Conservation (phyloP, 23 red algal genomes). For the Gracilariopsis chorda region DNA sequence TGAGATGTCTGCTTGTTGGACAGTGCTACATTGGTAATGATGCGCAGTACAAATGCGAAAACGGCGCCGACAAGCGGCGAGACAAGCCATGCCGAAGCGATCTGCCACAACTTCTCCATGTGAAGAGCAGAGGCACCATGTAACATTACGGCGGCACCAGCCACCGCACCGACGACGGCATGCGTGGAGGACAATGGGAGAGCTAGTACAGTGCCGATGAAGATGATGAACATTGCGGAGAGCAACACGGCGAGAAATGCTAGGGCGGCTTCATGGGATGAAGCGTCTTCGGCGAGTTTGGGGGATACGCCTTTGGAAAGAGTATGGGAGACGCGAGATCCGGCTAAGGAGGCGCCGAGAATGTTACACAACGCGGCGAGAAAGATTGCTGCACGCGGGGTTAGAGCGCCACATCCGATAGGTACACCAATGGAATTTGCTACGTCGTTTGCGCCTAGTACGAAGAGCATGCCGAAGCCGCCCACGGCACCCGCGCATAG, state of each 20-base stretch:
- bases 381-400: conserved; percentile 44
- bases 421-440: conserved; percentile 81
- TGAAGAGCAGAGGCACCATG: conserved; percentile 30
- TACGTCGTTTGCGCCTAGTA: conserved; percentile 84
- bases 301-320: conserved; percentile 53
- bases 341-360: conserved; percentile 65
- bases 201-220: conserved; percentile 60
- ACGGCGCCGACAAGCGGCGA: conserved; percentile 68
- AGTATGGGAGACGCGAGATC: conserved; percentile 69
- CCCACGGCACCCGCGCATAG: conserved; percentile 1
- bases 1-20: not conserved
- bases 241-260: conserved; percentile 67
- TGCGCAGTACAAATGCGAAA: conserved; percentile 30
- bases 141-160: conserved; percentile 51
- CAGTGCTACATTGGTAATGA: not conserved
- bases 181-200: conserved; percentile 78
- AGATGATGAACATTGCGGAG: conserved; percentile 41
- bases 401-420: conserved; percentile 65
- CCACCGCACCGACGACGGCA: conserved; percentile 66
- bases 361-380: conserved; percentile 71
- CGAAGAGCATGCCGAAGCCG: conserved; percentile 53
- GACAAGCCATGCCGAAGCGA: conserved; percentile 60
- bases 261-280: not conserved
- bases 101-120: conserved; percentile 33
- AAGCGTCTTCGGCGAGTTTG: not conserved